Evolutionary conservation across 352 stramenopile species (phyloP).

Genomic region (Pythium aquatile): DNA sequence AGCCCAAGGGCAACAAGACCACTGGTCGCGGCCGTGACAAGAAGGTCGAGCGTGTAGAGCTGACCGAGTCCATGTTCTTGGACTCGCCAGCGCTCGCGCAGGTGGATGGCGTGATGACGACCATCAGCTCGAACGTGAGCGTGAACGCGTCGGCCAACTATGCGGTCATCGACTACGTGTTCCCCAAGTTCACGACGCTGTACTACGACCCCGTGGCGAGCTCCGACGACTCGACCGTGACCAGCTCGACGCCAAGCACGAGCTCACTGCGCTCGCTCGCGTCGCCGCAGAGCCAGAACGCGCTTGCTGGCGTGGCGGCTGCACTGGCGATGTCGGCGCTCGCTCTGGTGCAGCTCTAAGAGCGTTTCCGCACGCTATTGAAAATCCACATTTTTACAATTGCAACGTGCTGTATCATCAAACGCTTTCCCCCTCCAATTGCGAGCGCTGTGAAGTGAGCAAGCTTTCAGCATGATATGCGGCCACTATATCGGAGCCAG

Average conservation of each 20-base stretch:
- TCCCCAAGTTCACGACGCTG: neutral
- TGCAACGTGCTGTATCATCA: no score
- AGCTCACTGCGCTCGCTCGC: neutral
- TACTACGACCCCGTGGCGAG: neutral
- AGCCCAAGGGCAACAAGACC: slow-evolving; percentile 23
- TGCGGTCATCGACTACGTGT: neutral
- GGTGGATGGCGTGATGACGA: slow-evolving; percentile 13
- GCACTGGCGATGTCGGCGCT: neutral
- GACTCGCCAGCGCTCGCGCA: slow-evolving; percentile 20
- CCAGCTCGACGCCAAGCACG: neutral
- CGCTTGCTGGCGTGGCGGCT: neutral
- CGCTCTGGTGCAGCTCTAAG: neutral
- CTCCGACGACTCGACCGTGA: neutral
- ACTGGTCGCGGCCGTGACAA: neutral
- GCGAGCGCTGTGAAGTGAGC: no score
- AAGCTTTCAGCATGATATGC: no score
- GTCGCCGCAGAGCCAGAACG: neutral
- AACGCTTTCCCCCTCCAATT: no score
- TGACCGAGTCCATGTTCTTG: slow-evolving; percentile 28
- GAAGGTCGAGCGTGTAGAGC: slow-evolving; percentile 20
- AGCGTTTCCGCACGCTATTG: no score
- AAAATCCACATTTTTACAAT: no score
- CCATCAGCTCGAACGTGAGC: slow-evolving; percentile 32
- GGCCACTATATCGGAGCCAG: no score
- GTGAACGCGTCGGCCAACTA: neutral